A percentile compares a stretch with the other conserved stretches of the same genome.
Evolutionary conservation across 208 protist species (phyloP).

Genomic region (Kentomonas sorsogonicus): DNA sequence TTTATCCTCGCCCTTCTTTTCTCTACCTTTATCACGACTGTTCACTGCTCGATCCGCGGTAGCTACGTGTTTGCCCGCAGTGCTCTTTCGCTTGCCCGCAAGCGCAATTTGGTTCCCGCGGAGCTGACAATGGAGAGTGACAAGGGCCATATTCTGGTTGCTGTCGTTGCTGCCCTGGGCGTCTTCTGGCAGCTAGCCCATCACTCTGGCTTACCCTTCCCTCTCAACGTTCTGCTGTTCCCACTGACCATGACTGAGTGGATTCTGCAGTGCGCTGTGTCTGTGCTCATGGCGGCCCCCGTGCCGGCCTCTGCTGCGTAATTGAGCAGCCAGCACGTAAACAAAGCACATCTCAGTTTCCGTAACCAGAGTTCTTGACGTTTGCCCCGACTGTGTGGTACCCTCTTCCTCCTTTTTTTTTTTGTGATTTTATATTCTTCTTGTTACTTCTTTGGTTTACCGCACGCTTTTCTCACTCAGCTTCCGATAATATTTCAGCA

Average conservation of each 20-base stretch:
- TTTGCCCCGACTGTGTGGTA: no score
- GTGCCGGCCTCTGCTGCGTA: background rate
- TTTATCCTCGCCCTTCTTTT: slow-evolving; percentile 36
- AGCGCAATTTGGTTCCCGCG: slow-evolving; percentile 36
- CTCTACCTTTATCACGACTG: slow-evolving; percentile 26
- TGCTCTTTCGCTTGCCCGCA: slow-evolving; percentile 27
- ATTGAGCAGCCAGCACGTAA: background rate
- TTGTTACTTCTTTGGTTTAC: no score
- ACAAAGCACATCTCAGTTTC: no score
- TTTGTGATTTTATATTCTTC: no score
- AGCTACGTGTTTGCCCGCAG: slow-evolving; percentile 41
- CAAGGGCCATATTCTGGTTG: slow-evolving; percentile 36
- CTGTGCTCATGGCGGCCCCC: background rate
- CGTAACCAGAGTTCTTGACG: no score
- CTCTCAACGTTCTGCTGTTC: slow-evolving; percentile 66
- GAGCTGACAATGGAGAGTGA: slow-evolving; percentile 28
- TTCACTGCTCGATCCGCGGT: slow-evolving; percentile 64
- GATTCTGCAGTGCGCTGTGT: slow-evolving; percentile 18
- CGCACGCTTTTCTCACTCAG: no score
- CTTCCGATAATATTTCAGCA: no score
- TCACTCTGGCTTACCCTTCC: slow-evolving; percentile 55
- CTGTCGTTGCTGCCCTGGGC: slow-evolving; percentile 47
- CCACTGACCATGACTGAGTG: slow-evolving; percentile 56
- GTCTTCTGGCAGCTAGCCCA: slow-evolving; percentile 69
- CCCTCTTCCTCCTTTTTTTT: no score